These are phyloP conservation scores for Penicillium robsamsonii DNA, from an alignment of 495 filamentous ascomycete genomes.

Conservation along the genomic window DNA sequence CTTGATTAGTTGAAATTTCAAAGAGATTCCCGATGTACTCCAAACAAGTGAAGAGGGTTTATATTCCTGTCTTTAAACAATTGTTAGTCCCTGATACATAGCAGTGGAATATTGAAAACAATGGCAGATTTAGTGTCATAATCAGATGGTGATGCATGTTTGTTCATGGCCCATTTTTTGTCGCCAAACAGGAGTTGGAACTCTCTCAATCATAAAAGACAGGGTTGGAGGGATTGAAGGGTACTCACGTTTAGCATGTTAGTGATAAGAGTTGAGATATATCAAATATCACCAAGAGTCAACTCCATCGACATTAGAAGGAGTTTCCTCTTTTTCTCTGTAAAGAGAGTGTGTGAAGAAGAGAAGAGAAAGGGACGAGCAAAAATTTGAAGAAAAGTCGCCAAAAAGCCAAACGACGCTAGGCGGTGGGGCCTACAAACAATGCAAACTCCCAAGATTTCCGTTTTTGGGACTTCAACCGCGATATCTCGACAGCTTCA, in stretches of 20 bases:
- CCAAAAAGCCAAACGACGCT: slow-evolving; percentile 19
- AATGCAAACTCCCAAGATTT: slow-evolving; percentile 45
- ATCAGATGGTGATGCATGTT: slow-evolving; percentile 99
- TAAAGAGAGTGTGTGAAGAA: slow-evolving; percentile 27
- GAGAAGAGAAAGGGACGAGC: slow-evolving; percentile 27
- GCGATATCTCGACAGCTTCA: slow-evolving; percentile 12
- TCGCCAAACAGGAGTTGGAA: slow-evolving; percentile 69
- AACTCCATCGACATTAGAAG: slow-evolving; percentile 26
- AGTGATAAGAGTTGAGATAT: slow-evolving; percentile 11
- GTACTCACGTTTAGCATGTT: slow-evolving; percentile 31
- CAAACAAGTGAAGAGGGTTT: background rate
- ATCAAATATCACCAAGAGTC: slow-evolving; percentile 1
- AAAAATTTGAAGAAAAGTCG: slow-evolving; percentile 31
- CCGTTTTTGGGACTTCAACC: slow-evolving; percentile 31
- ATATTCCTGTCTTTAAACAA: slow-evolving; percentile 16
- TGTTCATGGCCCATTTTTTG: slow-evolving; percentile 82
- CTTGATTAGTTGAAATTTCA: slow-evolving; percentile 8
- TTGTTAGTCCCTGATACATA: slow-evolving; percentile 17
- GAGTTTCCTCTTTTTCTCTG: slow-evolving; percentile 3
- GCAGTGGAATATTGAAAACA: slow-evolving; percentile 11
- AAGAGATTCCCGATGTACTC: slow-evolving; percentile 8
- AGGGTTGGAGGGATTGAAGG: slow-evolving; percentile 1
- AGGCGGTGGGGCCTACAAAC: slow-evolving; percentile 37
- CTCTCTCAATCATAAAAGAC: slow-evolving; percentile 61
- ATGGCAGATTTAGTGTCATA: slow-evolving; percentile 26